Base-by-base conservation (phyloP, 129 eudicot genomes). In the Flaveria bidentis region DNA sequence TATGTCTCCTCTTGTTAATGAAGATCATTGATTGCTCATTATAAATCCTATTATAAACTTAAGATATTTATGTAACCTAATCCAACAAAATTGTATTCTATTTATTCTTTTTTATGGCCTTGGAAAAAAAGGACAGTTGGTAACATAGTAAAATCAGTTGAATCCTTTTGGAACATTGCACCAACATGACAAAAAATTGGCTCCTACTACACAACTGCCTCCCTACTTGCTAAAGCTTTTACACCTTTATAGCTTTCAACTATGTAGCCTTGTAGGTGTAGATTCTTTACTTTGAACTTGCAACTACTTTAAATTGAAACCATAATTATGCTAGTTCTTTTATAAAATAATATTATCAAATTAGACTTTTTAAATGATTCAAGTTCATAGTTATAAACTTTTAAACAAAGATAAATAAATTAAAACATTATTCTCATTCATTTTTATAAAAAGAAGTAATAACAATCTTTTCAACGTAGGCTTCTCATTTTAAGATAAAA, bases 151-250 rank as follows among this genome's bases (percentile, higher is more conserved):
- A 73, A 51, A 64, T 74, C 75, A 73, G 84, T 74, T 80, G 53
- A 73, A 73, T 73, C 69, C 69, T 67, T 67, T 67, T 66, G 46
- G 80, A 74, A 75, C 74, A 22, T 66, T 67, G 45, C 75, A 74
- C 79, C 75, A 74, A 73, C 42, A 46, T 46, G 77, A 78, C 77
- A 78, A 78, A 71, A 57, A 73, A 67, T 45, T 1, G 71, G 60
- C 69, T 73, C 63, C 80, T 44, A 66, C 46, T 10, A 20, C 70
- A 72, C 36, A 74, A 80, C 84, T 60, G 75, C 84, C 74, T 80
- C 55, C 39, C 46, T 73, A 66, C 67, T 80, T 53, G 70, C 79
- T 53, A 64, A 41, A 63, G 79, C 79, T 67, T 53, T 65, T 49
- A 30, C 33, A 47, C 47, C 71, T 49, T 67, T 71, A 23, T 60